A percentile compares a stretch with the other conserved stretches of the same genome.
Conservation (phyloP, 257 asterid genomes). For the Asclepias syriaca region DNA sequence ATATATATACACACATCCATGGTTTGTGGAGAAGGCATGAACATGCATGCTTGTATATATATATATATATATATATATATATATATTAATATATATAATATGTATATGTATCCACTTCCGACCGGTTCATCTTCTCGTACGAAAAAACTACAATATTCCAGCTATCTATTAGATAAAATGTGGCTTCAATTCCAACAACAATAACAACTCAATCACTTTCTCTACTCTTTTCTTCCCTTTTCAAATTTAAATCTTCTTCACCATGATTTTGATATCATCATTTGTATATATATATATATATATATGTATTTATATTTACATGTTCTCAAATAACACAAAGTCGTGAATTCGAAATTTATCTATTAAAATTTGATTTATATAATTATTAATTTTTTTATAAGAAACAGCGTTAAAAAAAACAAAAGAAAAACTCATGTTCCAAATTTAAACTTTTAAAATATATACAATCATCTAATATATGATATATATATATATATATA, state of each 20-base stretch:
- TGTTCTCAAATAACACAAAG: too few relatives aligned
- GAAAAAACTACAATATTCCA: neutral
- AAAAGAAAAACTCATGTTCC: too few relatives aligned
- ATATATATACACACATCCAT: neutral
- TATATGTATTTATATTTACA: too few relatives aligned
- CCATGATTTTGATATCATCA: neutral
- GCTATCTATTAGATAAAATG: neutral
- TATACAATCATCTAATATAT: too few relatives aligned
- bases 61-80: neutral
- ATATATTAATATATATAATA: too few relatives aligned
- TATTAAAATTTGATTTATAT: too few relatives aligned
- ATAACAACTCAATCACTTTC: neutral
- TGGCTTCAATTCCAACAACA: neutral
- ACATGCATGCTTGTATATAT: conserved; percentile 10
- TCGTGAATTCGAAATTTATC: too few relatives aligned
- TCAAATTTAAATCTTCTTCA: neutral
- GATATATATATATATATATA: too few relatives aligned
- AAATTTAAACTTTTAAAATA: too few relatives aligned
- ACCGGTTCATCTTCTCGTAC: neutral
- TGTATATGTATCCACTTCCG: neutral
- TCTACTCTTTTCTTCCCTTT: neutral
- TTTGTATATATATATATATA: too few relatives aligned
- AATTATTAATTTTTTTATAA: too few relatives aligned
- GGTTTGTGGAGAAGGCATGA: conserved; percentile 1
- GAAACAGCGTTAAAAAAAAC: too few relatives aligned